Evolutionary conservation across 768 basidiomycete genomes (phyloP).

Genomic region (Tulasnella sp.): DNA sequence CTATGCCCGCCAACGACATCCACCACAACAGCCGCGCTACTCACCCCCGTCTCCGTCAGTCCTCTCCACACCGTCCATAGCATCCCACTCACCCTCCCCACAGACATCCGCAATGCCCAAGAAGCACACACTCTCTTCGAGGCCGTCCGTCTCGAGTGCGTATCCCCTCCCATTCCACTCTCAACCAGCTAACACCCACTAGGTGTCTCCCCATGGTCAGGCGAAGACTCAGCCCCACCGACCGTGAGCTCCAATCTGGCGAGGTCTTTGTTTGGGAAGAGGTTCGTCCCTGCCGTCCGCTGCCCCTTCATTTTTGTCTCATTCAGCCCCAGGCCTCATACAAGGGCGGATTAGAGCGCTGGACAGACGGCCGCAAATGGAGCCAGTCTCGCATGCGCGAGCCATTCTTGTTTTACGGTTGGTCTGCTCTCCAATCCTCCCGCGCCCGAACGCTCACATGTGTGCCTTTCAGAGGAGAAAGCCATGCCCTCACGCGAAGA

Average conservation of each 20-base stretch:
- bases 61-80: neutral
- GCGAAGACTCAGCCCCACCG: slow-evolving; percentile 52
- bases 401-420: slow-evolving; percentile 59
- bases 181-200: neutral
- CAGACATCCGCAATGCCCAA: slow-evolving; percentile 67
- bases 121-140: slow-evolving; percentile 68
- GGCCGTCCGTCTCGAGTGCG: slow-evolving; percentile 44
- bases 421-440: neutral
- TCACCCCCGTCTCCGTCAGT: slow-evolving; percentile 12
- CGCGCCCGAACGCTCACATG: neutral
- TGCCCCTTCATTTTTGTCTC: neutral
- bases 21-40: neutral
- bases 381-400: slow-evolving; percentile 72
- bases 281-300: slow-evolving; percentile 11
- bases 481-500: slow-evolving; percentile 70
- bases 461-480: slow-evolving; percentile 40
- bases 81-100: neutral
- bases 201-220: slow-evolving; percentile 58
- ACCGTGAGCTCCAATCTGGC: slow-evolving; percentile 57
- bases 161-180: neutral
- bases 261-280: slow-evolving; percentile 83
- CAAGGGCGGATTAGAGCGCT: slow-evolving; percentile 52
- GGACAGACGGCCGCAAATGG: slow-evolving; percentile 79
- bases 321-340: slow-evolving; percentile 36
- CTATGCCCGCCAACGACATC: neutral